These are phyloP conservation scores for Penicillium frequentans DNA, from an alignment of 2,329 filamentous ascomycete species.

Conservation along the genomic window DNA sequence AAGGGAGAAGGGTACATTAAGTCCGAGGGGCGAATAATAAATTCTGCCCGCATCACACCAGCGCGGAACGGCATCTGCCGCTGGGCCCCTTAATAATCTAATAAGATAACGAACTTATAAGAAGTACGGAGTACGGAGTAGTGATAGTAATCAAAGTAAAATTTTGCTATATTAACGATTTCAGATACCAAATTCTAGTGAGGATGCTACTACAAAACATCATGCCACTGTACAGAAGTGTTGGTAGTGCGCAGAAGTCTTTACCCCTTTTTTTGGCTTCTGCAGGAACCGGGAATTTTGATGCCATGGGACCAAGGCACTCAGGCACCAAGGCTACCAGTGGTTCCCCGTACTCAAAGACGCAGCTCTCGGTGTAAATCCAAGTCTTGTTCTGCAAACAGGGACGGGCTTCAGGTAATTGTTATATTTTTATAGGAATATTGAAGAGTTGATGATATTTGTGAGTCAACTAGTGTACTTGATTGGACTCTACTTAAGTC, in stretches of 20 bases:
- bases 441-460: neutral
- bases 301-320: neutral
- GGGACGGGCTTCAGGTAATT: neutral
- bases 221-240: neutral
- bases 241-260: neutral
- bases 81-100: slow-evolving; percentile 13
- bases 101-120: neutral
- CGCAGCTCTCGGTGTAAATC: slow-evolving; percentile 5
- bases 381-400: slow-evolving; percentile 6
- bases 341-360: slow-evolving; percentile 7
- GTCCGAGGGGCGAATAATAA: slow-evolving; percentile 17
- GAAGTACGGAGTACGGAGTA: neutral
- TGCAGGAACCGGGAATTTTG: neutral
- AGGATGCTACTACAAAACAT: neutral
- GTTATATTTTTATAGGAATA: neutral
- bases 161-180: too few species aligned
- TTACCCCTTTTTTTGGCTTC: neutral
- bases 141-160: neutral
- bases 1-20: neutral
- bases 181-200: too few species aligned
- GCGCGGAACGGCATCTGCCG: slow-evolving; percentile 32
- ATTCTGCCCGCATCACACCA: slow-evolving; percentile 31
- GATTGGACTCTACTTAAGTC: neutral
- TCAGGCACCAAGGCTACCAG: neutral
- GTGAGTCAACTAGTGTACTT: too few species aligned